Conservation (phyloP, 306 rosid species). For the Aeschynomene evenia region DNA sequence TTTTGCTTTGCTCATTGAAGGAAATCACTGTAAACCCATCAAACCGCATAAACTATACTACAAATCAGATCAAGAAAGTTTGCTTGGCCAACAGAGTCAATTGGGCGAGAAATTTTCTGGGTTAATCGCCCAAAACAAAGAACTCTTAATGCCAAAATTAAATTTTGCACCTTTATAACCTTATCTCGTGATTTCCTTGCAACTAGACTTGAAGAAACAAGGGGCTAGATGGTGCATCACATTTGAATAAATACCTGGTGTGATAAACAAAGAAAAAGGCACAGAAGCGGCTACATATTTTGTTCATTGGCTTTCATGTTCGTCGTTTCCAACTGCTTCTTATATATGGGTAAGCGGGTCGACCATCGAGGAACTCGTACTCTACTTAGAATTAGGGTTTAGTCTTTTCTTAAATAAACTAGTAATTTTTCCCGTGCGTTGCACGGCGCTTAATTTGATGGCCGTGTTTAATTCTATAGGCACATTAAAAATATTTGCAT, state of each 20-base stretch:
- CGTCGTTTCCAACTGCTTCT: neutral
- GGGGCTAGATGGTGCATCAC: conserved; percentile 49
- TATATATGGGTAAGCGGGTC: neutral
- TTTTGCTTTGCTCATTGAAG: conserved; percentile 35
- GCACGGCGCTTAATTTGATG: too few species aligned
- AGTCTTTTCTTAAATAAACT: neutral
- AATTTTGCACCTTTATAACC: conserved; percentile 50
- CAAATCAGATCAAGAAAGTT: neutral
- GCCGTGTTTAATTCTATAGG: too few species aligned
- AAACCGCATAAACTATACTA: neutral
- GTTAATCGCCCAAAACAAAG: neutral
- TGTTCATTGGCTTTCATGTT: neutral
- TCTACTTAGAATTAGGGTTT: conserved; percentile 22
- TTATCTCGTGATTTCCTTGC: conserved; percentile 52
- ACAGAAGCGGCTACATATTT: neutral
- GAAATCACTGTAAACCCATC: neutral
- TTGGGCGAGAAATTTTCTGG: conserved; percentile 7
- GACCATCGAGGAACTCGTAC: neutral
- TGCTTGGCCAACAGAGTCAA: conserved; percentile 15
- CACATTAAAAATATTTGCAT: too few species aligned
- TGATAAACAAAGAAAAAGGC: neutral
- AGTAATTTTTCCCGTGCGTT: too few species aligned
- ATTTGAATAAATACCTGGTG: neutral
- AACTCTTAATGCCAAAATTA: conserved; percentile 24
- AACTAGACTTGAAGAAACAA: conserved; percentile 41